phyloP scores from a whole-genome alignment of 192 early-diverging fungal species.

The Radiomyces spectabilis region DNA sequence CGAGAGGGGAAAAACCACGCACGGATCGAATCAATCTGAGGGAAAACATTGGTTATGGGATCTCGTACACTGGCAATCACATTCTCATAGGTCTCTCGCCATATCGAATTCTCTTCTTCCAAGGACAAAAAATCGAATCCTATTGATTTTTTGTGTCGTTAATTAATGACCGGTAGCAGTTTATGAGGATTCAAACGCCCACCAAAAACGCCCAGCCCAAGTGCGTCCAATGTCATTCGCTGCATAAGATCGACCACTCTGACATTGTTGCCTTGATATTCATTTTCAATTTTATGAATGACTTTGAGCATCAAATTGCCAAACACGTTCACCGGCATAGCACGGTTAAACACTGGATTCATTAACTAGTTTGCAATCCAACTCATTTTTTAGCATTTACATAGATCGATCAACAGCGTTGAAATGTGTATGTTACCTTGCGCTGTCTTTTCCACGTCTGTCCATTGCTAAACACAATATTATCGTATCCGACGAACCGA shows the following conservation, averaged over 20 bases:
- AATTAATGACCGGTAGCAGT: too few relatives aligned
- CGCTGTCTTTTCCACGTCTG: conserved; percentile 19
- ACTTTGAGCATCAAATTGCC: conserved; percentile 4
- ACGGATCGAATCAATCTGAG: conserved; percentile 35
- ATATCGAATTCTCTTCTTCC: neutral
- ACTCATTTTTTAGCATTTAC: neutral
- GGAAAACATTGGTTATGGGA: conserved; percentile 39
- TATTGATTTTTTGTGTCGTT: neutral
- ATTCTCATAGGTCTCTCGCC: neutral
- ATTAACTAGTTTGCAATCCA: conserved; percentile 2
- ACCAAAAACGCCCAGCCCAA: conserved; percentile 22
- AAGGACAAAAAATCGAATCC: conserved; percentile 1
- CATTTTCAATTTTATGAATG: neutral
- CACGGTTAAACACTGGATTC: conserved; percentile 25
- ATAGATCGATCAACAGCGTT: too few relatives aligned
- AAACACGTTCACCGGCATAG: conserved; percentile 23
- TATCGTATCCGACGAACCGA: neutral
- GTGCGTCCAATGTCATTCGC: conserved; percentile 16
- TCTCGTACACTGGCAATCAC: neutral
- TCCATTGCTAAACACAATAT: conserved; percentile 14
- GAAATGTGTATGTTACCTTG: neutral
- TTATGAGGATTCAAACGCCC: too few relatives aligned
- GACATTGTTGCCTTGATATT: neutral
- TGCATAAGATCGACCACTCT: conserved; percentile 8
- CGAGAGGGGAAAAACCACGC: conserved; percentile 17